Evolutionary conservation across 495 filamentous ascomycete genomes (phyloP), one percentile per base, ranked within the genome.

Genomic region (Stereocaulon alpinum): DNA sequence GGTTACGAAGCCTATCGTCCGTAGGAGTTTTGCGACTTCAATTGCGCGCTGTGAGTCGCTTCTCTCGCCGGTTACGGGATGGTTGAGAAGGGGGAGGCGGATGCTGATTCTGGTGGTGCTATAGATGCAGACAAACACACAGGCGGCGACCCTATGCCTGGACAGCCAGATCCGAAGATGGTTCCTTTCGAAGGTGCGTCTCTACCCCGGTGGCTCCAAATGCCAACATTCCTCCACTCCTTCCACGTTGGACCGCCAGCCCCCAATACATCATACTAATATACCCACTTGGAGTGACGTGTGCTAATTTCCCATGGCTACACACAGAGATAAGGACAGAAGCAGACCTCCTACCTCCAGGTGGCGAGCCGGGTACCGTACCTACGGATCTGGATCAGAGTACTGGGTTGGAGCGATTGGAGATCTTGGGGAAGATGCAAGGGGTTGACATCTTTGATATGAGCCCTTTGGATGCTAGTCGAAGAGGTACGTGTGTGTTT

Each of bases 361-460:
- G 93, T 73, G 89, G 86, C 67, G 74, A 77, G 56, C 74, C 84
- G 62, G 93, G 92, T 64, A 88, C 86, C 71, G 78, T 99, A 64
- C 89, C 93, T 61, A 89, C 88, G 76, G 93, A 99, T 74, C 70
- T 91, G 70, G 88, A 95, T 68, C 93, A 99, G 73, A 77, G 92
- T 47, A 97, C 93, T 63, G 93, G 93, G 82, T 80, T 99, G 54
- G 93, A 99, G 80, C 92, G 93, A 76, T 82, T 99, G 67, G 93
- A 99, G 74, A 91, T 99, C 67, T 77, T 97, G 74, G 93, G 93
- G 73, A 99, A 99, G 82, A 95, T 96, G 86, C 88, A 97, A 79
- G 89, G 93, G 65, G 79, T 99, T 63, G 93, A 99, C 73, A 79
- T 97, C 70, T 99, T 97, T 76, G 94, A 99, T 74, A 95, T 96